Evolutionary conservation across 306 rosid species (phyloP).

Genomic region (Acacia crassicarpa): DNA sequence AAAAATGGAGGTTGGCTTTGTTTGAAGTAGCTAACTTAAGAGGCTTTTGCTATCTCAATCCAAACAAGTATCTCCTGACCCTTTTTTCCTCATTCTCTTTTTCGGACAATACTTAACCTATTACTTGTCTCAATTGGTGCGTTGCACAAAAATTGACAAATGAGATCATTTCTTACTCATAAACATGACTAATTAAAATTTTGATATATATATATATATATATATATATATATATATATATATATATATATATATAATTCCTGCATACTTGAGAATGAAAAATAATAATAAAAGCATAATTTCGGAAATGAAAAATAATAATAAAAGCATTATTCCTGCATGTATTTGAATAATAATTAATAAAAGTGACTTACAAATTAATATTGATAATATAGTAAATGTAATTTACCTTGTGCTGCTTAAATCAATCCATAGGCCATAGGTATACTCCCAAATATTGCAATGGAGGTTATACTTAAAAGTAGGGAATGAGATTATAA

Average conservation of each 20-base stretch:
- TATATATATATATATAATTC: too few relatives aligned
- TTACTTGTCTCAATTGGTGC: not conserved
- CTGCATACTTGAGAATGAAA: too few relatives aligned
- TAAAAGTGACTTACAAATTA: too few relatives aligned
- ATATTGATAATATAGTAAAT: not conserved
- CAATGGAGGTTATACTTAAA: not conserved
- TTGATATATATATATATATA: too few relatives aligned
- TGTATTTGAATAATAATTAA: not conserved
- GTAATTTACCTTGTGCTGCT: not conserved
- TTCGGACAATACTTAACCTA: not conserved
- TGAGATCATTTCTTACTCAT: too few relatives aligned
- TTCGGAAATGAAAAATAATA: not conserved
- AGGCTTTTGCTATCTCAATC: not conserved
- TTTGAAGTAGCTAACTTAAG: not conserved
- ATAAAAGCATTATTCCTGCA: too few relatives aligned
- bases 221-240: too few relatives aligned
- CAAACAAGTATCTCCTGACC: too few relatives aligned
- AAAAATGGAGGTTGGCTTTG: too few relatives aligned
- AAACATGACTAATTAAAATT: too few relatives aligned
- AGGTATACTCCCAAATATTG: not conserved
- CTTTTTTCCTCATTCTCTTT: not conserved
- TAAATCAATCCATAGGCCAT: not conserved
- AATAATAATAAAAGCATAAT: not conserved
- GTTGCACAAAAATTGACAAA: not conserved
- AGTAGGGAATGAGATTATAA: not conserved